phyloP scores from a whole-genome alignment of 2,329 filamentous ascomycete genomes.

The Colletotrichum shisoi region DNA sequence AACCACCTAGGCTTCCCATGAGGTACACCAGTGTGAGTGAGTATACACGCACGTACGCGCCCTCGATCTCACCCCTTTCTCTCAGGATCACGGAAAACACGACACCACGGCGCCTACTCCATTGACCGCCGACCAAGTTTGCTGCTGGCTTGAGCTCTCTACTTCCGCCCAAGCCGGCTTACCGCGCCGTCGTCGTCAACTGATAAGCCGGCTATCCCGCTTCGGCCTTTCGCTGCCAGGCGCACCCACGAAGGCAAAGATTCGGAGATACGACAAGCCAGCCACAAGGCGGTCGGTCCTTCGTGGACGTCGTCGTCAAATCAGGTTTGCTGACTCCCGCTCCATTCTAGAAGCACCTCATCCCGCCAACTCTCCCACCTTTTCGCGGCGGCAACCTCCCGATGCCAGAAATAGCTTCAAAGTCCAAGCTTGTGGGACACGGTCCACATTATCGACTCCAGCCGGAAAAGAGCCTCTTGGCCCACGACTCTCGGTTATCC shows the following conservation, averaged over 20 bases:
- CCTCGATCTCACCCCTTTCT: slow-evolving; percentile 5
- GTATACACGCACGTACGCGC: not conserved
- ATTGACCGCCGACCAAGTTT: not conserved
- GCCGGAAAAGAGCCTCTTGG: slow-evolving; percentile 22
- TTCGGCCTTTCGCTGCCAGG: slow-evolving; percentile 13
- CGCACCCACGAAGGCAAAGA: slow-evolving; percentile 19
- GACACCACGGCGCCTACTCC: slow-evolving; percentile 10
- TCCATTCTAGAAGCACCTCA: slow-evolving; percentile 27
- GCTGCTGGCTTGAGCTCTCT: slow-evolving; percentile 12
- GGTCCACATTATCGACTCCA: slow-evolving; percentile 19
- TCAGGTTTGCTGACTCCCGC: slow-evolving; percentile 9
- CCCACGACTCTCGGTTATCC: slow-evolving; percentile 26
- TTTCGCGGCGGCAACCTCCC: slow-evolving; percentile 27
- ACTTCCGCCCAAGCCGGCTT: not conserved
- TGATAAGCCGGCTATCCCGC: slow-evolving; percentile 9
- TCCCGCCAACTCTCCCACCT: slow-evolving; percentile 22
- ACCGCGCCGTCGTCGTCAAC: not conserved
- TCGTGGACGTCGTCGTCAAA: slow-evolving; percentile 4
- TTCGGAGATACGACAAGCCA: not conserved
- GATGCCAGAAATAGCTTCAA: slow-evolving; percentile 35
- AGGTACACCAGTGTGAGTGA: too few relatives aligned
- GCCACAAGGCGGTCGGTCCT: too few relatives aligned
- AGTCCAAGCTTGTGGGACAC: slow-evolving; percentile 15
- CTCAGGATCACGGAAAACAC: not conserved
- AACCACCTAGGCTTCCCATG: too few relatives aligned